Conservation (phyloP, 2,329 filamentous ascomycete genomes). For the Byssoonygena ceratinophila region DNA sequence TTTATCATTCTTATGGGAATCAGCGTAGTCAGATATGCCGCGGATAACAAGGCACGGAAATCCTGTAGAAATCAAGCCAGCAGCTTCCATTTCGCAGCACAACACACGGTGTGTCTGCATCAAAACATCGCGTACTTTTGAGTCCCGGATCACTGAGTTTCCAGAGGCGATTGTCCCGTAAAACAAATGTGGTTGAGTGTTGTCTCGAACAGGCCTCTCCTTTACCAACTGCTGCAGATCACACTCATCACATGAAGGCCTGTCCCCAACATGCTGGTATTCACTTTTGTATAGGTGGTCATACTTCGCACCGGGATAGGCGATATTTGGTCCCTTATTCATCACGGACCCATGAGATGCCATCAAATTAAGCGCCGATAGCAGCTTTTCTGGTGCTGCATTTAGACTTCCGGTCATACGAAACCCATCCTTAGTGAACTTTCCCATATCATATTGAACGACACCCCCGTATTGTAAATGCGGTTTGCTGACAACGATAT, state of each 20-base stretch:
- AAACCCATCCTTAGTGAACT: too few species aligned
- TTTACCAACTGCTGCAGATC: too few species aligned
- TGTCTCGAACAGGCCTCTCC: too few species aligned
- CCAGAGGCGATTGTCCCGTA: background rate
- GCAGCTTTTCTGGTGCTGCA: too few species aligned
- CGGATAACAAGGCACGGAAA: constrained; percentile 19
- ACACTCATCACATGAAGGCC: too few species aligned
- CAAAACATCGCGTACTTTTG: background rate
- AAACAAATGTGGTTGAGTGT: background rate
- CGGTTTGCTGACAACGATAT: constrained; percentile 17
- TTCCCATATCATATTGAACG: constrained; percentile 19
- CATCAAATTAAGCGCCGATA: too few species aligned
- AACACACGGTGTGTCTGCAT: background rate
- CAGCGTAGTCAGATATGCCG: constrained; percentile 19
- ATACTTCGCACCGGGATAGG: too few species aligned
- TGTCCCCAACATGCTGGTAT: too few species aligned
- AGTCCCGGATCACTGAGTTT: background rate
- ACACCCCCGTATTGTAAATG: constrained; percentile 6
- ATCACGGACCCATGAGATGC: too few species aligned
- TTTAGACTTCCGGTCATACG: too few species aligned
- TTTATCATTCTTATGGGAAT: constrained; percentile 17
- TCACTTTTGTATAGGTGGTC: too few species aligned
- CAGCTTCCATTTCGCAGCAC: constrained; percentile 18
- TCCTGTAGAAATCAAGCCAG: constrained; percentile 12
- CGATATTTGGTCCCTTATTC: too few species aligned